These are phyloP conservation scores for Eimeria zaria DNA, from an alignment of 169 alveolate genomes.

Conservation along the genomic window DNA sequence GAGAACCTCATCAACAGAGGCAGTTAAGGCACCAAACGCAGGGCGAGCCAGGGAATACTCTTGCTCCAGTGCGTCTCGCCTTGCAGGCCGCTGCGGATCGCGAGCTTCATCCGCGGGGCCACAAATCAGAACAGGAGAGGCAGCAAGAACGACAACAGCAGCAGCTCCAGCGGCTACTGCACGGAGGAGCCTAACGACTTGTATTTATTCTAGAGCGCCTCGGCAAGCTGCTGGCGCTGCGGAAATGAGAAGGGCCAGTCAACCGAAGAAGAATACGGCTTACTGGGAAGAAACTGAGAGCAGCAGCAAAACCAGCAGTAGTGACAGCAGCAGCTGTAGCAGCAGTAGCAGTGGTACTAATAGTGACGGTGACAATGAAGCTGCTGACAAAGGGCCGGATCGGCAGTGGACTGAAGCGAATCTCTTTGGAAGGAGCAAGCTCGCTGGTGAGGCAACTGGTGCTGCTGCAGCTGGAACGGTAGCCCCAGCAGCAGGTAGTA, in stretches of 20 bases:
- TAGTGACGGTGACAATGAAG: slow-evolving; percentile 24
- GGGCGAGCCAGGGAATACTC: slow-evolving; percentile 38
- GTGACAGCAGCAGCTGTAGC: slow-evolving; percentile 45
- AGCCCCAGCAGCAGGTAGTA: not conserved
- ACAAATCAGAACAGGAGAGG: slow-evolving; percentile 34
- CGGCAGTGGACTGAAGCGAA: slow-evolving; percentile 7
- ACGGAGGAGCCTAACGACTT: slow-evolving; percentile 71
- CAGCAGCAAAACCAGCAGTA: slow-evolving; percentile 58
- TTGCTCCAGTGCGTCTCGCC: slow-evolving; percentile 8
- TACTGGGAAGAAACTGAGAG: slow-evolving; percentile 68
- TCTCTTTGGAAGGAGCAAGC: not conserved
- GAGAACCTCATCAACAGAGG: not conserved
- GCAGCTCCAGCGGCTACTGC: slow-evolving; percentile 55
- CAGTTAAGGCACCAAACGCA: not conserved
- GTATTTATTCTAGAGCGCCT: slow-evolving; percentile 31
- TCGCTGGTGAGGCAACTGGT: slow-evolving; percentile 29
- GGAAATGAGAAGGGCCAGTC: not conserved
- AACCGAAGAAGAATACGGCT: slow-evolving; percentile 24
- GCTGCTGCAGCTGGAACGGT: not conserved
- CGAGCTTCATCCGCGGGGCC: slow-evolving; percentile 77
- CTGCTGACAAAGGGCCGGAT: slow-evolving; percentile 26
- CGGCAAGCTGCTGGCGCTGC: slow-evolving; percentile 36
- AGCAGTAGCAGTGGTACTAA: slow-evolving; percentile 36
- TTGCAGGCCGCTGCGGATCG: slow-evolving; percentile 40
- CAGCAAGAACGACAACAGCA: slow-evolving; percentile 24